Evolutionary conservation across 495 filamentous ascomycete genomes (phyloP).

Genomic region (Tuber melanosporum): DNA sequence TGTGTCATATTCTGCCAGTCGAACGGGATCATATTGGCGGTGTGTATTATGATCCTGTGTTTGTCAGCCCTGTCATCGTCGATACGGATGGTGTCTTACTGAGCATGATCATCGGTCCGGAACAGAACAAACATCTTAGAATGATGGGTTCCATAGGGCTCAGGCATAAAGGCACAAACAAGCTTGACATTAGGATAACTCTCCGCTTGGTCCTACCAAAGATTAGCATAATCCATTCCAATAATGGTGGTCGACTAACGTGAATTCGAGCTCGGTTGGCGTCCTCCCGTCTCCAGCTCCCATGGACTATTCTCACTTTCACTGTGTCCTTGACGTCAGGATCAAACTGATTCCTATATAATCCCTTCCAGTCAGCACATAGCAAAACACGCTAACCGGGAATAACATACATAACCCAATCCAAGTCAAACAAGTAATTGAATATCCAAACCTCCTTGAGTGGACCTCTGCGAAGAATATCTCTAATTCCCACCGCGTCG

Average conservation of each 20-base stretch:
- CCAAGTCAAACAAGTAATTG: conserved; percentile 77
- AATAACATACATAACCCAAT: conserved; percentile 56
- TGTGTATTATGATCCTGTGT: conserved; percentile 67
- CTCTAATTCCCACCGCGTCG: conserved; percentile 60
- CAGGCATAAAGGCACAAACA: conserved; percentile 73
- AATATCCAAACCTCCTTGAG: conserved; percentile 86
- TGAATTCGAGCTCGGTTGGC: conserved; percentile 54
- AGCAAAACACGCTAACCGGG: conserved; percentile 42
- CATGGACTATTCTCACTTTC: conserved; percentile 72
- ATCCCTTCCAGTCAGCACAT: not conserved
- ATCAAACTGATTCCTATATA: conserved; percentile 52
- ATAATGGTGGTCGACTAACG: conserved; percentile 45
- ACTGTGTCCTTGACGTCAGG: conserved; percentile 59
- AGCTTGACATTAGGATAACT: conserved; percentile 63
- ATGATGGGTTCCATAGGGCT: conserved; percentile 82
- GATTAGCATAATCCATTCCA: conserved; percentile 2
- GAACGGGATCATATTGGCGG: conserved; percentile 75
- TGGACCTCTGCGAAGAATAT: conserved; percentile 68
- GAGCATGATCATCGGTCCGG: conserved; percentile 66
- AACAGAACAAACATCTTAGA: conserved; percentile 81
- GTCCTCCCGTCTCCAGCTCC: conserved; percentile 77
- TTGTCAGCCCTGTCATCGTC: conserved; percentile 2
- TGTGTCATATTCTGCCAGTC: conserved; percentile 90
- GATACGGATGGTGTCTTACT: conserved; percentile 46
- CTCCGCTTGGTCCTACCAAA: conserved; percentile 49